Percentiles rank a stretch among this genome's conserved stretches.
phyloP scores from a whole-genome alignment of 768 basidiomycete genomes.

The Cystofilobasidium macerans region DNA sequence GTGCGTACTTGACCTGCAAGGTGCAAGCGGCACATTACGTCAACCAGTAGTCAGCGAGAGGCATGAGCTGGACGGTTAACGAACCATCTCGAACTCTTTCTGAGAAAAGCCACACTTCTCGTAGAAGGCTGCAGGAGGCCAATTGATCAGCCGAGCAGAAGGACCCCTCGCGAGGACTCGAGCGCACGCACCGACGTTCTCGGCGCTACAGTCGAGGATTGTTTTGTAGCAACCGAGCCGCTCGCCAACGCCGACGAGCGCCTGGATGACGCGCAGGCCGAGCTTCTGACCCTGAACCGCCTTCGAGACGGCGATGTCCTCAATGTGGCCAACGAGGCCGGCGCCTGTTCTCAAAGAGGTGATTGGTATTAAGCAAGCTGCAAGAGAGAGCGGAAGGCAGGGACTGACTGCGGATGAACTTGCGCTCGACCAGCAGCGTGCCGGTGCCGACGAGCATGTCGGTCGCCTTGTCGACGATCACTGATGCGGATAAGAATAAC shows the following conservation, averaged over 20 bases:
- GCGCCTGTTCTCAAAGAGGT: conserved; percentile 40
- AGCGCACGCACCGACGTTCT: conserved; percentile 87
- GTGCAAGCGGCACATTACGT: neutral
- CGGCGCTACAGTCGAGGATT: conserved; percentile 84
- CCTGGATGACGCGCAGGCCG: conserved; percentile 74
- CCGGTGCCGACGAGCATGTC: conserved; percentile 78
- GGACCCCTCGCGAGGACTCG: too few relatives aligned
- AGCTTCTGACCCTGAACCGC: conserved; percentile 82
- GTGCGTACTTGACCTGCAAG: conserved; percentile 19
- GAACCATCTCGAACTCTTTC: conserved; percentile 87
- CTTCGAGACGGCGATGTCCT: conserved; percentile 91
- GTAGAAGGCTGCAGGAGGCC: conserved; percentile 88
- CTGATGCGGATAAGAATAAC: too few relatives aligned
- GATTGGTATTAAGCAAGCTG: neutral
- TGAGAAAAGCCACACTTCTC: conserved; percentile 84
- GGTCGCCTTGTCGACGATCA: conserved; percentile 61
- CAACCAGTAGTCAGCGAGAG: neutral
- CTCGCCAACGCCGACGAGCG: conserved; percentile 75
- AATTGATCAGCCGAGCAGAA: too few relatives aligned
- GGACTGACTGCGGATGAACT: conserved; percentile 57
- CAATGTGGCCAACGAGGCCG: conserved; percentile 88
- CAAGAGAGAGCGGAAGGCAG: neutral
- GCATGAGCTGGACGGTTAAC: conserved; percentile 17
- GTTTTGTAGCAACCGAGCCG: conserved; percentile 81
- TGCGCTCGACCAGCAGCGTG: conserved; percentile 77